A percentile compares a stretch with the other conserved stretches of the same genome.
Conservation (phyloP, 768 basidiomycete genomes). For the Leccinum subgranulosum region DNA sequence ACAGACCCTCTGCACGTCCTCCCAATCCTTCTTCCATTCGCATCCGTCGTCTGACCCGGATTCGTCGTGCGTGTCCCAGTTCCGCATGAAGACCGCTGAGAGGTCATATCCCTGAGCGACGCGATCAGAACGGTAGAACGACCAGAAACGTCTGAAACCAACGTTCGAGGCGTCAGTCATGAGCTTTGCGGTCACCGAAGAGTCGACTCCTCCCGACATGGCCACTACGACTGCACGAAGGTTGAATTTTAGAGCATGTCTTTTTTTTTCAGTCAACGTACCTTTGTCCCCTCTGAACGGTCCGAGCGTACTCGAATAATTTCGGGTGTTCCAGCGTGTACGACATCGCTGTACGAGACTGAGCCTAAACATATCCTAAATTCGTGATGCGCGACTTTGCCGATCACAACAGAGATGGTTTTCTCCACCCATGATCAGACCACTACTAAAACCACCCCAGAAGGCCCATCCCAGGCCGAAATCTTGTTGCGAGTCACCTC, state of each 20-base stretch:
- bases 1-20: slow-evolving; percentile 84
- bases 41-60: slow-evolving; percentile 77
- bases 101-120: slow-evolving; percentile 67
- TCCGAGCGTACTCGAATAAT: slow-evolving; percentile 9
- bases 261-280: not conserved
- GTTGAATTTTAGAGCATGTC: not conserved
- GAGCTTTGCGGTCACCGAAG: slow-evolving; percentile 80
- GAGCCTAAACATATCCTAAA: slow-evolving; percentile 8
- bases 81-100: slow-evolving; percentile 91
- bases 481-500: slow-evolving; percentile 86
- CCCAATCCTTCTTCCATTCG: slow-evolving; percentile 96
- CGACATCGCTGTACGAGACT: slow-evolving; percentile 12
- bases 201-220: slow-evolving; percentile 97
- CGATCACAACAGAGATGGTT: slow-evolving; percentile 28
- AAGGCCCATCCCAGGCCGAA: slow-evolving; percentile 87
- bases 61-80: slow-evolving; percentile 91
- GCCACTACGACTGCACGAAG: slow-evolving; percentile 69
- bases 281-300: slow-evolving; percentile 32
- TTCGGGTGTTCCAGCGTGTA: slow-evolving; percentile 4
- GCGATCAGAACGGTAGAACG: not conserved
- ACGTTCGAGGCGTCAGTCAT: slow-evolving; percentile 58
- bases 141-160: slow-evolving; percentile 4
- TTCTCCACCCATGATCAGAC: not conserved
- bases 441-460: not conserved
- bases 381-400: not conserved